Base-by-base conservation (phyloP, 2,329 filamentous ascomycete genomes). In the Stenocarpella maydis region DNA sequence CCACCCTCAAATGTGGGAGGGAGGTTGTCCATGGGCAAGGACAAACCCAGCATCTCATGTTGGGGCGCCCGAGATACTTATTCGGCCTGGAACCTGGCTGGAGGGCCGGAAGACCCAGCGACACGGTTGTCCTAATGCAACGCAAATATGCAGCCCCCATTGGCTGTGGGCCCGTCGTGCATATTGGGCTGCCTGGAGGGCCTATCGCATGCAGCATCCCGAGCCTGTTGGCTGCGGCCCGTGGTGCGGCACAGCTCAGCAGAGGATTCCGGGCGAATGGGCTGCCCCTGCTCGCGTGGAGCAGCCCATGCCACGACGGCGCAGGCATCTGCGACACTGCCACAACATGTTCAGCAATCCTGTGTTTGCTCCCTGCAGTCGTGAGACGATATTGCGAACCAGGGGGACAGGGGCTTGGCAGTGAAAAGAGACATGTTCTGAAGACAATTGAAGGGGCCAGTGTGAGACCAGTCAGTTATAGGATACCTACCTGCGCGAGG, bases 151-250 rank as follows among this genome's bases (percentile, higher is more conserved):
- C 63, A 53, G 49, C 14, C 15, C 31, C 63, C 50, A 55, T 55
- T 66, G 63, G 39, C 4, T 58, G 63, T 37, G 49, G 34, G 39
- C 26, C 12, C 41, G 49, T 12, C 8, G 9, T 65, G 60, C 60
- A 41, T 52, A 10, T 50, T 31, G 31, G 31, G 45, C 60, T 64
- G 60, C 31, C 49, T 54, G 24, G 63, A 10, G 17, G 41, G 37
- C 63, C 49, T 65, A 54, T 66, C 49, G 50, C 50, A 47, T 66
- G 63, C 63, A 43, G 21, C 26, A 55, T 54, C 39, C 63, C 63
- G 28, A 54, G 49, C 28, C 41, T 65, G 63, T 65, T 65, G 50
- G 64, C 50, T 66, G 41, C 61, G 47, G 47, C 17, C 61, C 41
- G 61, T 7, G 26, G 17, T 31, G 49, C 41, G 52, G 64, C 52